Percentiles rank a stretch among this genome's conserved stretches.
Evolutionary conservation across 805 yeast genomes (phyloP).

Genomic region (Candida jianshihensis): DNA sequence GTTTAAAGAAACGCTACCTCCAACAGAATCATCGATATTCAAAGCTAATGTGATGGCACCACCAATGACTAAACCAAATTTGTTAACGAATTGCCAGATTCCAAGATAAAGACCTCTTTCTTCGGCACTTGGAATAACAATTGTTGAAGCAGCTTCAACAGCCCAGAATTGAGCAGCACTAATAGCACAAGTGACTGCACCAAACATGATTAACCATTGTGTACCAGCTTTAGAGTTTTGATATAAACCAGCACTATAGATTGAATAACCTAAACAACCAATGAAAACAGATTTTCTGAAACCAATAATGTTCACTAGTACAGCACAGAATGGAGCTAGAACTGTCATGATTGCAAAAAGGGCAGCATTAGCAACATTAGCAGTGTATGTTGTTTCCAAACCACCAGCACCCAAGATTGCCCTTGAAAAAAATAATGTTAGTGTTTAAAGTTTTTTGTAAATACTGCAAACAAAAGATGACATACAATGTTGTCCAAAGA

Average conservation of each 20-base stretch:
- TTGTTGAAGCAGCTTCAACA: conserved; percentile 22
- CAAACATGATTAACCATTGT: conserved; percentile 20
- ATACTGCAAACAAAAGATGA: no score
- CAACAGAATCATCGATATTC: conserved; percentile 8
- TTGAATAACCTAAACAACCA: conserved; percentile 21
- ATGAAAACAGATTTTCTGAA: conserved; percentile 11
- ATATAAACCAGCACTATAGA: conserved; percentile 23
- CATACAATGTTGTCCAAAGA: not conserved
- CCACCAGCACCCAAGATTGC: conserved; percentile 20
- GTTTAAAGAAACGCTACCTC: conserved; percentile 18
- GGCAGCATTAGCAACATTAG: conserved; percentile 14
- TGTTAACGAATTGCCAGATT: conserved; percentile 20
- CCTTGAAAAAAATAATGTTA: no score
- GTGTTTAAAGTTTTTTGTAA: no score
- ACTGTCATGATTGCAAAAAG: conserved; percentile 19
- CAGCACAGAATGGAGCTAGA: conserved; percentile 15
- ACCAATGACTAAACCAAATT: conserved; percentile 21
- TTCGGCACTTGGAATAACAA: conserved; percentile 17
- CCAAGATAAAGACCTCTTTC: conserved; percentile 22
- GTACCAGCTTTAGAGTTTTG: conserved; percentile 21
- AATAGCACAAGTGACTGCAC: conserved; percentile 21
- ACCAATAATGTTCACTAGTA: conserved; percentile 18
- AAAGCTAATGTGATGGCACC: conserved; percentile 18
- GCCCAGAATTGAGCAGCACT: conserved; percentile 23
- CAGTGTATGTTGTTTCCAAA: conserved; percentile 10